A percentile compares a stretch with the other conserved stretches of the same genome.
phyloP scores from a whole-genome alignment of 202 grass and related monocot species.

The Zizania palustris region DNA sequence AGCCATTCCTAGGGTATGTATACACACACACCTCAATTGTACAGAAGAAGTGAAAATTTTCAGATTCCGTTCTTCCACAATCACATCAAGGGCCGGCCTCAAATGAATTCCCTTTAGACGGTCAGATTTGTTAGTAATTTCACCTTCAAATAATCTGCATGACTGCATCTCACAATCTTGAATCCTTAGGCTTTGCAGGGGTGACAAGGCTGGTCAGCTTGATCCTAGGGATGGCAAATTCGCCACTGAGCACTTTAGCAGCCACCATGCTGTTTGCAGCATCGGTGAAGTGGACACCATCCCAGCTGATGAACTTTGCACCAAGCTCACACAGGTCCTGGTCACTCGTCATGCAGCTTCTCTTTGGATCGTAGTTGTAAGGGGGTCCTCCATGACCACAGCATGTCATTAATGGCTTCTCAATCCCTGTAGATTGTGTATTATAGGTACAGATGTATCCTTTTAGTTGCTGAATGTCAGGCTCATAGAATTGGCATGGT shows the following conservation, averaged over 20 bases:
- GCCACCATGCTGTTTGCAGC: slow-evolving; percentile 60
- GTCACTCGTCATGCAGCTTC: slow-evolving; percentile 39
- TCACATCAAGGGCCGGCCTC: slow-evolving; percentile 25
- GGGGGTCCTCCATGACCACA: slow-evolving; percentile 65
- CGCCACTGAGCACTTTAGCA: slow-evolving; percentile 49
- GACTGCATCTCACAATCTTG: slow-evolving; percentile 5
- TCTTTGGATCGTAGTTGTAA: slow-evolving; percentile 63
- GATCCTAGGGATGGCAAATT: slow-evolving; percentile 58
- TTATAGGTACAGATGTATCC: background rate
- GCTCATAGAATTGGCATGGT: background rate
- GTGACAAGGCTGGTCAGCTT: slow-evolving; percentile 36
- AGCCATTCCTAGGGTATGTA: slow-evolving; percentile 39
- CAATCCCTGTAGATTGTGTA: slow-evolving; percentile 43
- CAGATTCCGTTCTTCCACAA: background rate
- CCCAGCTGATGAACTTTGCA: slow-evolving; percentile 69
- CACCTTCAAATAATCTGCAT: slow-evolving; percentile 24
- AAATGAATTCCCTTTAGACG: slow-evolving; percentile 35
- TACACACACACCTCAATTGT: slow-evolving; percentile 39
- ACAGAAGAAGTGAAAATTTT: slow-evolving; percentile 2
- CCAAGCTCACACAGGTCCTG: slow-evolving; percentile 45
- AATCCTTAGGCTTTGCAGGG: slow-evolving; percentile 36
- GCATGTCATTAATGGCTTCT: slow-evolving; percentile 65
- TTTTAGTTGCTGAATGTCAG: background rate
- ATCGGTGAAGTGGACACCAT: slow-evolving; percentile 74
- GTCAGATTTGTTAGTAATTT: slow-evolving; percentile 58